Percentiles rank a stretch among this genome's conserved stretches.
Conservation (phyloP, 345 rosid genomes). For the Microcos paniculata region DNA sequence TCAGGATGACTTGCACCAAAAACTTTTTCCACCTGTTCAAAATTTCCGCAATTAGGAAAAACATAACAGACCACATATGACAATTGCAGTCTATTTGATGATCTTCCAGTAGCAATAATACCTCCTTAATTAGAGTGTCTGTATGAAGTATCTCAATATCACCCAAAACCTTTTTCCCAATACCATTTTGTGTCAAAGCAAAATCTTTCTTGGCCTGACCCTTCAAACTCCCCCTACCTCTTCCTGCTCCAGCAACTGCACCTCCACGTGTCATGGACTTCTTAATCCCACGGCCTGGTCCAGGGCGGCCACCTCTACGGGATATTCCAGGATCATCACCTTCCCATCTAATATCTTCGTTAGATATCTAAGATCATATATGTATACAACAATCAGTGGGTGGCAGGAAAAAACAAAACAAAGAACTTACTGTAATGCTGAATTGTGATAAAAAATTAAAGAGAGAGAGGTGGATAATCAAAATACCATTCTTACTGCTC, state of each 20-base stretch:
- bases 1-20: slow-evolving; percentile 66
- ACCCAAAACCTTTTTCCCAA: slow-evolving; percentile 72
- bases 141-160: slow-evolving; percentile 93
- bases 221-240: slow-evolving; percentile 74
- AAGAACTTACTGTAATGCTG: neutral
- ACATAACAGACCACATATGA: neutral
- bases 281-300: slow-evolving; percentile 72
- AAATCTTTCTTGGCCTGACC: slow-evolving; percentile 49
- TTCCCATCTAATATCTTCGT: slow-evolving; percentile 92
- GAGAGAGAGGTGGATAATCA: neutral
- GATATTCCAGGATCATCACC: slow-evolving; percentile 66
- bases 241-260: slow-evolving; percentile 53
- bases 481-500: neutral
- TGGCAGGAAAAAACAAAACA: neutral
- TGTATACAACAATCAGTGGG: slow-evolving; percentile 1
- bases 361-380: slow-evolving; percentile 59
- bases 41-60: slow-evolving; percentile 14
- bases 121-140: slow-evolving; percentile 87
- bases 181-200: slow-evolving; percentile 65
- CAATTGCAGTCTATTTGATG: slow-evolving; percentile 3
- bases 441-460: neutral
- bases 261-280: slow-evolving; percentile 74
- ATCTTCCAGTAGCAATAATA: slow-evolving; percentile 23
- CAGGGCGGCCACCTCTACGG: slow-evolving; percentile 76
- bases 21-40: slow-evolving; percentile 81